Evolutionary conservation across 768 basidiomycete species (phyloP), one percentile per base, ranked within the genome.

Genomic region (Trametes villosa): DNA sequence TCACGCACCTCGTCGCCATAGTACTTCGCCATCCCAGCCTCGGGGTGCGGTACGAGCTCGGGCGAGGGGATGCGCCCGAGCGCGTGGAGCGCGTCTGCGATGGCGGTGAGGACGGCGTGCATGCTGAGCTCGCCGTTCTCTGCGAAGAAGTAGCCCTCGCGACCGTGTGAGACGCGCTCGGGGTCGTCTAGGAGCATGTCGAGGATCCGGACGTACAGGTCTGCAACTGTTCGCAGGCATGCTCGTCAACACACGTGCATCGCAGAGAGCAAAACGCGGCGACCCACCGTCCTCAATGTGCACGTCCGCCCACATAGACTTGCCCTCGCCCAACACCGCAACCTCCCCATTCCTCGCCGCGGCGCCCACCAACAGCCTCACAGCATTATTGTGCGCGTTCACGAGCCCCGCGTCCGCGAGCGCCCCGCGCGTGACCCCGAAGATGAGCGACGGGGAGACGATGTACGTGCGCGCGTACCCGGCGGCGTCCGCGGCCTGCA

Each of bases 271-370:
- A 20, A n/a, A 22, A 7, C 20, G 20, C 6, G 9, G 9, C 12
- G 8, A 44, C 55, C 17, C 11, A 57, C 55, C 72, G 26, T 60
- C 33, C 67, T 70, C 30, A 47, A 86, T 76, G 57, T 85, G 78
- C 22, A 87, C 81, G 64, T 83, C 74, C 2, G 80, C 77, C 87
- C 86, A 89, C 3, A 84, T 38, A 60, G 85, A 86, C 64, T 75
- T 72, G 0, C 87, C 87, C 40, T 77, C 65, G 0, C 86, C 85
- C 5, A 88, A 72, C 67, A 83, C 73, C 9, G 83, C 84, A 0
- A 76, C 83, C 31, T 78, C 76, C 0, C 77, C 77, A 33, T 86
- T 77, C 58, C 66, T 71, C 38, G 85, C 63, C n/a, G 77, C 68
- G 0, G 78, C 78, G 12, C 71, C 70, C 38, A 86, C 78, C 3